Evolutionary conservation across 2,329 filamentous ascomycete genomes (phyloP), one percentile per base, ranked within the genome.

Genomic region (Cucurbitaria berberidis): DNA sequence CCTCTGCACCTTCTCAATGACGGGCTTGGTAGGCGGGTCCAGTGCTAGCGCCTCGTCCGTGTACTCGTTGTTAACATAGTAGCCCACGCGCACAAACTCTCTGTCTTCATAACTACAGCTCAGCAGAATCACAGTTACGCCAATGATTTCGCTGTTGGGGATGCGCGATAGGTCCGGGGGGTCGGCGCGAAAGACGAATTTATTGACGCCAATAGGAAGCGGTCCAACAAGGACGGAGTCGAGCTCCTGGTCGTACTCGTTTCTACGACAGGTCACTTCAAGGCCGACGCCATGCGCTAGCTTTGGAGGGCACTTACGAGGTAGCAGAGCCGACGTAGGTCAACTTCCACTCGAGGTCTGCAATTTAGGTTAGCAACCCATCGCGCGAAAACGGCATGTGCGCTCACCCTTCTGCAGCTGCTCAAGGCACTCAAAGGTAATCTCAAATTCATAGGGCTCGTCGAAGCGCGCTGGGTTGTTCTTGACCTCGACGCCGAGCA

Each of bases 1-100:
- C 66, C 96, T 89, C 63, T 86, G 86, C 60, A 99, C 91, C 70
- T 92, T 91, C 74, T 99, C 96, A 61, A 98, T 88, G 65, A 96
- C 84, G 34, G 93, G 93, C 81, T 96, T 96, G 52, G 91, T 84
- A 6, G 95, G 95, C 9, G 95, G 95, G 67, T 98, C 93, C 42
- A 89, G 87, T 67, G 86, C 89, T 59, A 99, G 84, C 75, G 96
- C 91, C 69, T 96, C 91, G 22, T 90, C 89, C 66, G 96, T 91
- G 76, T 99, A 99, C 77, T 99, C 96, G 70, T 99, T 99, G 83
- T 98, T 99, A 70, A 99, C 95, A 67, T 99, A 99, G 84, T 99
- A 99, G 58, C 95, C 95, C 36, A 99, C 93, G 63, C 95, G 92
- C 34, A 99, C 92, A 69, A 99, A 99, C 77, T 99, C 95, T 71